These are phyloP conservation scores for Leishmania gerbilli DNA, from an alignment of 208 protist genomes.

Conservation along the genomic window DNA sequence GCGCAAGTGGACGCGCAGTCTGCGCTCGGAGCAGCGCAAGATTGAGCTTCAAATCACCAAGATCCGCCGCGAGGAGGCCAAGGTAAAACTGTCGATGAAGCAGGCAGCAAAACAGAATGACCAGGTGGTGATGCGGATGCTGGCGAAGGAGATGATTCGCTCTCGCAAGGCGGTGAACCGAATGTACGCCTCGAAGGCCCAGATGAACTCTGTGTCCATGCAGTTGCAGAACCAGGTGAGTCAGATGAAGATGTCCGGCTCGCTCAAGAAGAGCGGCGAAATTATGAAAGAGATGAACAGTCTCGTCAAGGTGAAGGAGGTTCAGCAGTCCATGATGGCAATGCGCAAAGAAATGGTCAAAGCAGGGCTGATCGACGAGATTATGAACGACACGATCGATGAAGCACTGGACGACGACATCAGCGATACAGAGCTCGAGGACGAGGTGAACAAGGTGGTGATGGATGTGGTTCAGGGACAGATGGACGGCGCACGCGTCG, in stretches of 20 bases:
- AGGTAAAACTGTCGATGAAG: conserved; percentile 82
- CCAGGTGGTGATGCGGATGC: conserved; percentile 68
- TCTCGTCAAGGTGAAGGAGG: conserved; percentile 76
- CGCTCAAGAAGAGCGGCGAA: conserved; percentile 64
- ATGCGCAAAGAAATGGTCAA: conserved; percentile 90
- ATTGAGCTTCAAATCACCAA: conserved; percentile 81
- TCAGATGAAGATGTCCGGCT: conserved; percentile 79
- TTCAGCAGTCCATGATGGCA: conserved; percentile 76
- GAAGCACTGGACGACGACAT: conserved; percentile 81
- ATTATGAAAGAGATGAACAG: conserved; percentile 92
- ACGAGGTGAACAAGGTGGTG: conserved; percentile 90
- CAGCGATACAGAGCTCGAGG: conserved; percentile 85
- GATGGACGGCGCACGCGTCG: conserved; percentile 71
- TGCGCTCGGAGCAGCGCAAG: conserved; percentile 82
- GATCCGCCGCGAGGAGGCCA: conserved; percentile 86
- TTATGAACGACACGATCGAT: conserved; percentile 90
- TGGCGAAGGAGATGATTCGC: conserved; percentile 83
- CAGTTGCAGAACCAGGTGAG: conserved; percentile 85
- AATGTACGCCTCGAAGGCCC: conserved; percentile 87
- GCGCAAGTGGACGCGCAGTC: conserved; percentile 70
- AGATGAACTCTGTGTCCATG: conserved; percentile 92
- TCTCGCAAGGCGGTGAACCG: conserved; percentile 79
- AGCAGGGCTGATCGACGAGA: conserved; percentile 90
- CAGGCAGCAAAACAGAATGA: conserved; percentile 82
- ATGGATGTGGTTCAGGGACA: conserved; percentile 77